These are phyloP conservation scores for Taiozyma onychis DNA, from an alignment of 1,139 yeast genomes.

Conservation along the genomic window DNA sequence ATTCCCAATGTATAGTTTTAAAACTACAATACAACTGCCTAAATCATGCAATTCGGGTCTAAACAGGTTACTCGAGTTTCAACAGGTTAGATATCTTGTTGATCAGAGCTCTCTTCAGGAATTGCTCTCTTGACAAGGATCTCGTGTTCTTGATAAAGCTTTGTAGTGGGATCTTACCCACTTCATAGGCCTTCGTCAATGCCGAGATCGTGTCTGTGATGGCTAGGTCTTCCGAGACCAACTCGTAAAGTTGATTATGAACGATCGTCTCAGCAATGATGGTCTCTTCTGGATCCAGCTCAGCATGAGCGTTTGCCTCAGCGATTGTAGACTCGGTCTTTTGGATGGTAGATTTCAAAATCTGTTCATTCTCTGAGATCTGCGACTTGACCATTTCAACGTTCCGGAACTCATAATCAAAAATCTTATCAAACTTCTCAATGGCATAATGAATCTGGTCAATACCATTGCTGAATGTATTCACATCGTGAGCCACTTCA, in stretches of 20 bases:
- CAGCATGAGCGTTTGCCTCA: slow-evolving; percentile 17
- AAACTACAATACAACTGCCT: background rate
- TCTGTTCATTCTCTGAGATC: slow-evolving; percentile 27
- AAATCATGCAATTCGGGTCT: background rate
- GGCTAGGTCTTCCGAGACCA: slow-evolving; percentile 63
- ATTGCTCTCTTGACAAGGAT: slow-evolving; percentile 70
- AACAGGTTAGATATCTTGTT: slow-evolving; percentile 29
- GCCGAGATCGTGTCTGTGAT: slow-evolving; percentile 61
- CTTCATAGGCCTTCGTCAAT: slow-evolving; percentile 51
- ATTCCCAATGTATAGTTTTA: too few species aligned
- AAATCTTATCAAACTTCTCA: slow-evolving; percentile 25
- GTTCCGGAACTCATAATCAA: slow-evolving; percentile 26
- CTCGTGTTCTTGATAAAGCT: slow-evolving; percentile 53
- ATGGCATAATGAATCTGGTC: slow-evolving; percentile 25
- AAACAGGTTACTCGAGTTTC: slow-evolving; percentile 3
- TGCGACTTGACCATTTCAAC: slow-evolving; percentile 24
- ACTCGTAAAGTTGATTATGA: slow-evolving; percentile 52
- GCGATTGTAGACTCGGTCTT: slow-evolving; percentile 23
- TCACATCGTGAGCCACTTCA: slow-evolving; percentile 9
- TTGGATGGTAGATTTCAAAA: slow-evolving; percentile 27
- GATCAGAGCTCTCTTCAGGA: slow-evolving; percentile 39
- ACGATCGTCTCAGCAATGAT: slow-evolving; percentile 43
- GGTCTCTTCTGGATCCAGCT: slow-evolving; percentile 35
- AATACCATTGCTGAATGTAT: slow-evolving; percentile 33
- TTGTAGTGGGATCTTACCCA: slow-evolving; percentile 41